These are phyloP conservation scores for Iberis pinnata DNA, from an alignment of 345 rosid genomes.

Conservation along the genomic window DNA sequence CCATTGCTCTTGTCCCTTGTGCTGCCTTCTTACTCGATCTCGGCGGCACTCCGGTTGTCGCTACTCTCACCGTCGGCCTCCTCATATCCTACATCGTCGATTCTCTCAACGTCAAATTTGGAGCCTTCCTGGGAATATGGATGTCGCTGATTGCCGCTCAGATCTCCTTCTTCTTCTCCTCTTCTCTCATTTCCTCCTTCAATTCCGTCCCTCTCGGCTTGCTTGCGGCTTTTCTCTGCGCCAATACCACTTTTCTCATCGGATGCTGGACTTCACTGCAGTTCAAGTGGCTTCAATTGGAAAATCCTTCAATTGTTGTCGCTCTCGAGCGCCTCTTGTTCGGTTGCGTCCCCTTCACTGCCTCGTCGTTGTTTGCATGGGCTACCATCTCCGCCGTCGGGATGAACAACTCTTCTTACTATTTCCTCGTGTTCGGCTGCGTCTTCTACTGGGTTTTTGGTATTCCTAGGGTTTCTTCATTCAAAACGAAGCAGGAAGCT, in stretches of 20 bases:
- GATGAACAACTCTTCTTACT: constrained; percentile 77
- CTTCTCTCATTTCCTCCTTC: constrained; percentile 54
- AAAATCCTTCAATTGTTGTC: constrained; percentile 76
- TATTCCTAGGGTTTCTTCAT: constrained; percentile 80
- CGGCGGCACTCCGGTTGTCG: constrained; percentile 81
- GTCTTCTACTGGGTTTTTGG: constrained; percentile 91
- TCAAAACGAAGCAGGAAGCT: constrained; percentile 64
- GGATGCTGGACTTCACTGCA: constrained; percentile 96
- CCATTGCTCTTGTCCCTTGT: constrained; percentile 71
- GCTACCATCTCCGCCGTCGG: constrained; percentile 90
- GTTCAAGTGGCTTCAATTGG: constrained; percentile 94
- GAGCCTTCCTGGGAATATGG: constrained; percentile 87
- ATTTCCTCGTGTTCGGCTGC: constrained; percentile 65
- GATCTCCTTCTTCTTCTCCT: constrained; percentile 89
- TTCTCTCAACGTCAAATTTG: constrained; percentile 70
- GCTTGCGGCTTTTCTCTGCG: constrained; percentile 70
- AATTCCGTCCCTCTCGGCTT: constrained; percentile 53
- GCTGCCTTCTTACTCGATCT: constrained; percentile 93
- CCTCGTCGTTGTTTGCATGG: constrained; percentile 88
- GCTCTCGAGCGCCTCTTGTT: constrained; percentile 86
- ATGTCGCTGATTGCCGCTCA: constrained; percentile 72
- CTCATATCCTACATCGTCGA: constrained; percentile 91
- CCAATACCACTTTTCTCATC: constrained; percentile 63
- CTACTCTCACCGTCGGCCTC: constrained; percentile 69
- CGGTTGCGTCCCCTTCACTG: constrained; percentile 69